Evolutionary conservation across 805 yeast genomes (phyloP).

Genomic region (Trichomonascus vanleenenianus): DNA sequence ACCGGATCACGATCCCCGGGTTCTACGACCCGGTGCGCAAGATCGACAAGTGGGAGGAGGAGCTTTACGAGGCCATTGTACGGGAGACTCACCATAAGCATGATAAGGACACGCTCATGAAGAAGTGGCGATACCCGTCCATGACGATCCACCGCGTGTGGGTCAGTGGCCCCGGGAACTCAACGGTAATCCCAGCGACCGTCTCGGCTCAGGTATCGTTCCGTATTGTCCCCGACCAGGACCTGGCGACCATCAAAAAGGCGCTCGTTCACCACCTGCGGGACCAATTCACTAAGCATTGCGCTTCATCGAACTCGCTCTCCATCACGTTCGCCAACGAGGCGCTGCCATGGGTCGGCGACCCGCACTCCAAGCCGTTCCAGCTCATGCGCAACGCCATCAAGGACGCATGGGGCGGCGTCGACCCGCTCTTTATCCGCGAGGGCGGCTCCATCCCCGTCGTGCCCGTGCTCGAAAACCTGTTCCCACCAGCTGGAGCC

Average conservation of each 20-base stretch:
- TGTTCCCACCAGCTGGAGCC: slow-evolving; percentile 69
- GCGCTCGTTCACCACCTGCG: slow-evolving; percentile 42
- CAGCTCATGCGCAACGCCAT: slow-evolving; percentile 57
- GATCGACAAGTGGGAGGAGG: slow-evolving; percentile 48
- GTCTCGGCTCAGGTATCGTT: slow-evolving; percentile 74
- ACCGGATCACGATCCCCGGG: slow-evolving; percentile 53
- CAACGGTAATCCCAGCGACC: slow-evolving; percentile 79
- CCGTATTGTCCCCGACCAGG: slow-evolving; percentile 86
- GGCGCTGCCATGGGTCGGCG: slow-evolving; percentile 96
- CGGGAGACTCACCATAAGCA: slow-evolving; percentile 31
- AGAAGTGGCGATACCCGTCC: slow-evolving; percentile 87
- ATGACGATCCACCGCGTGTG: slow-evolving; percentile 75
- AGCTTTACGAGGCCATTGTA: slow-evolving; percentile 53
- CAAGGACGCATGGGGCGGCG: slow-evolving; percentile 56
- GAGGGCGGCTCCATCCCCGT: slow-evolving; percentile 98
- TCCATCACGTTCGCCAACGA: slow-evolving; percentile 60
- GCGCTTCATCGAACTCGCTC: slow-evolving; percentile 52
- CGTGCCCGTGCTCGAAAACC: slow-evolving; percentile 73
- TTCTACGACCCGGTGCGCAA: slow-evolving; percentile 64
- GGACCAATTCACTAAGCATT: slow-evolving; percentile 39
- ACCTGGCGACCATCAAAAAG: slow-evolving; percentile 47
- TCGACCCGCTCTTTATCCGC: slow-evolving; percentile 76
- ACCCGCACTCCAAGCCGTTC: slow-evolving; percentile 68
- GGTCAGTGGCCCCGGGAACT: slow-evolving; percentile 85
- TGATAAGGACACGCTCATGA: slow-evolving; percentile 39